Evolutionary conservation across 78 protist species (phyloP).

Genomic region (Speleostelium caveatum): DNA sequence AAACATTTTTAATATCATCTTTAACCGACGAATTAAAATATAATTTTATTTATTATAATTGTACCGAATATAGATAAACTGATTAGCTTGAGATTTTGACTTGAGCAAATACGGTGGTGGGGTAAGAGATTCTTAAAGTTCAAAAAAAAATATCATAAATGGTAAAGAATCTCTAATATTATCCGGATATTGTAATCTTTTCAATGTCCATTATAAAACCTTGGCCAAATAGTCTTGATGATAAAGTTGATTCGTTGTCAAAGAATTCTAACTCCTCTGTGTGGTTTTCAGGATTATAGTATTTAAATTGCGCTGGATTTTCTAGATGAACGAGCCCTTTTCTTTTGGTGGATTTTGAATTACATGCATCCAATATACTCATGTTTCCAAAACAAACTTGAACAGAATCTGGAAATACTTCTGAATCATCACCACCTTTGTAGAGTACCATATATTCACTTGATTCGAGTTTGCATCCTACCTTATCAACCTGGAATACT

Average conservation of each 20-base stretch:
- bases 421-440: conserved; percentile 24
- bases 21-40: too few relatives aligned
- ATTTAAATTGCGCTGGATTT: background rate
- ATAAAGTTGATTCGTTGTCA: background rate
- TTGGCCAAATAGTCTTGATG: background rate
- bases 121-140: too few relatives aligned
- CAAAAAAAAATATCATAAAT: too few relatives aligned
- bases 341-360: background rate
- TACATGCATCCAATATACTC: background rate
- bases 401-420: background rate
- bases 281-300: conserved; percentile 6
- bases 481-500: background rate
- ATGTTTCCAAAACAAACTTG: conserved; percentile 16
- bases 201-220: conserved; percentile 2
- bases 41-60: too few relatives aligned
- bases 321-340: conserved; percentile 9
- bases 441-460: background rate
- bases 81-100: too few relatives aligned
- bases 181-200: conserved; percentile 5
- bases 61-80: too few relatives aligned
- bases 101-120: too few relatives aligned
- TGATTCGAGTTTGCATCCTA: background rate
- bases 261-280: background rate
- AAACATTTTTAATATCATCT: too few relatives aligned
- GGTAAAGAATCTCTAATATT: too few relatives aligned